A percentile compares a stretch with the other conserved stretches of the same genome.
phyloP scores from a whole-genome alignment of 495 filamentous ascomycete species.

The Daldinia childiae region DNA sequence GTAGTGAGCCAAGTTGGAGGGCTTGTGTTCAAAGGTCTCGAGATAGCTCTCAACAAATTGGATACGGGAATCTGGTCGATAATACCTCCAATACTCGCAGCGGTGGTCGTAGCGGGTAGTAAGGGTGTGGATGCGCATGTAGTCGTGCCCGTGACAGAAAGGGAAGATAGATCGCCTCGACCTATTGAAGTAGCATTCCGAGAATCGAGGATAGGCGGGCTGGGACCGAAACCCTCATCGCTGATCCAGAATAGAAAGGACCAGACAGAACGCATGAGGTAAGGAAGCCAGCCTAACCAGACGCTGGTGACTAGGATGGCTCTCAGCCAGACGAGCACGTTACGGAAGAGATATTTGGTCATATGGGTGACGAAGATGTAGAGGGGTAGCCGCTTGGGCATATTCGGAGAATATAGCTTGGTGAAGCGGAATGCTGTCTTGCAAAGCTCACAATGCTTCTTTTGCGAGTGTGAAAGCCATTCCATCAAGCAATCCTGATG shows the following conservation, averaged over 20 bases:
- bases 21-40: slow-evolving; percentile 43
- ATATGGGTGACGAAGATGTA: slow-evolving; percentile 82
- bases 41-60: slow-evolving; percentile 43
- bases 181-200: slow-evolving; percentile 28
- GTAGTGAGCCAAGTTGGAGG: slow-evolving; percentile 42
- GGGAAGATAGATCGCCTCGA: slow-evolving; percentile 14
- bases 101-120: slow-evolving; percentile 50
- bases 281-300: slow-evolving; percentile 90
- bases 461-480: slow-evolving; percentile 97
- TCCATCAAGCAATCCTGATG: slow-evolving; percentile 98
- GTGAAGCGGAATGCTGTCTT: slow-evolving; percentile 98
- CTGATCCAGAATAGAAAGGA: slow-evolving; percentile 92
- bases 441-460: slow-evolving; percentile 99
- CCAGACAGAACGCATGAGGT: slow-evolving; percentile 91
- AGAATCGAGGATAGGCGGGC: slow-evolving; percentile 37
- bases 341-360: slow-evolving; percentile 72
- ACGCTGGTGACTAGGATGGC: slow-evolving; percentile 82
- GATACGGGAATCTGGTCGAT: slow-evolving; percentile 46
- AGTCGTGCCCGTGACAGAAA: slow-evolving; percentile 37
- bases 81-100: slow-evolving; percentile 45
- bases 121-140: slow-evolving; percentile 59
- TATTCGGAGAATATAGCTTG: slow-evolving; percentile 92
- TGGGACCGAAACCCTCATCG: slow-evolving; percentile 82
- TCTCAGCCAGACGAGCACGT: slow-evolving; percentile 78
- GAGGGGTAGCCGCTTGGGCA: slow-evolving; percentile 83